Conservation (phyloP, 768 basidiomycete genomes). For the Podaxis sp. region DNA sequence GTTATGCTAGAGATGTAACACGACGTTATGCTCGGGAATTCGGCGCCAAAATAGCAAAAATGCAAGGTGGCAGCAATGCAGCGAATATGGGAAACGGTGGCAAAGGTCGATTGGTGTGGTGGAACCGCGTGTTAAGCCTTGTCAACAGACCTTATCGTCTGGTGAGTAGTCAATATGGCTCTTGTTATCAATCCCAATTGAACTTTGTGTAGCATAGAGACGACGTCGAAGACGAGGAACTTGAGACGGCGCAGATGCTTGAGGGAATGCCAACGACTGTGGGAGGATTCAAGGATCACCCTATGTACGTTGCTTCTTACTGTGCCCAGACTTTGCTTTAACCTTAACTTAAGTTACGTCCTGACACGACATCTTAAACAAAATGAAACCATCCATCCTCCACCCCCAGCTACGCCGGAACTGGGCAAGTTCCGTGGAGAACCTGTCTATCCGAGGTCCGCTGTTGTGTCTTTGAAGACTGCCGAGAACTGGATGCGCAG, state of each 20-base stretch:
- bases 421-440: slow-evolving; percentile 93
- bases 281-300: slow-evolving; percentile 94
- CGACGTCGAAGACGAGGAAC: slow-evolving; percentile 89
- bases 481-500: slow-evolving; percentile 93
- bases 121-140: slow-evolving; percentile 64
- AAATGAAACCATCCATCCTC: slow-evolving; percentile 82
- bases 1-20: slow-evolving; percentile 89
- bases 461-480: slow-evolving; percentile 84
- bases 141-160: slow-evolving; percentile 79
- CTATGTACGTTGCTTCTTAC: slow-evolving; percentile 54
- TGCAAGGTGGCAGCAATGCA: slow-evolving; percentile 57
- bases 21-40: slow-evolving; percentile 83
- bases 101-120: slow-evolving; percentile 79
- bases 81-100: slow-evolving; percentile 43
- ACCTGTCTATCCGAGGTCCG: slow-evolving; percentile 82
- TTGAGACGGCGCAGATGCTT: slow-evolving; percentile 70
- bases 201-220: slow-evolving; percentile 71
- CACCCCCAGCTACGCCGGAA: slow-evolving; percentile 58
- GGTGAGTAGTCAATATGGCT: slow-evolving; percentile 44
- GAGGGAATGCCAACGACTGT: slow-evolving; percentile 95
- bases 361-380: slow-evolving; percentile 85
- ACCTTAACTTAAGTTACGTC: slow-evolving; percentile 41
- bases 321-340: neutral
- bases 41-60: slow-evolving; percentile 75
- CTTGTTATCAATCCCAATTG: slow-evolving; percentile 12